Percentiles rank a stretch among this genome's conserved stretches.
Conservation (phyloP, 768 basidiomycete species). For the Leccinum rimulosum region DNA sequence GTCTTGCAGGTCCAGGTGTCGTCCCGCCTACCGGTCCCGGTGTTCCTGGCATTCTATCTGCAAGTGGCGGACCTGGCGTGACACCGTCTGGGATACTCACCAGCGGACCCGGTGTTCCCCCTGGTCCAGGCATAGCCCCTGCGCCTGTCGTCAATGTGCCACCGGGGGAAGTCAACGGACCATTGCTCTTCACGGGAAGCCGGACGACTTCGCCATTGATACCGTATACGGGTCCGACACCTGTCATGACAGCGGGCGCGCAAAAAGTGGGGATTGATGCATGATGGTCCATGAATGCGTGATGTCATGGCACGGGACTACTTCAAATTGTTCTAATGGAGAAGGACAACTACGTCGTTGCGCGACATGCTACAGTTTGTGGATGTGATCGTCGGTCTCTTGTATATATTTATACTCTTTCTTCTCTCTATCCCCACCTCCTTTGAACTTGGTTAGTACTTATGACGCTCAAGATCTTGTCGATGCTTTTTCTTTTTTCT, state of each 20-base stretch:
- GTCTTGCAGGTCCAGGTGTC: slow-evolving; percentile 26
- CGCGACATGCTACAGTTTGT: background rate
- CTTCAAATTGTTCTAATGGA: too few species aligned
- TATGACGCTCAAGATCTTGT: background rate
- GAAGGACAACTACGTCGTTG: background rate
- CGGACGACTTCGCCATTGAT: slow-evolving; percentile 28
- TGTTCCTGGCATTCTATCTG: background rate
- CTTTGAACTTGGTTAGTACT: background rate
- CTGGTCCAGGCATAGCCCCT: slow-evolving; percentile 28
- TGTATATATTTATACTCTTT: background rate
- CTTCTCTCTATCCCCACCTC: background rate
- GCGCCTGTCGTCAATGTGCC: slow-evolving; percentile 11
- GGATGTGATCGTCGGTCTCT: background rate
- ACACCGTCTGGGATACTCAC: slow-evolving; percentile 26
- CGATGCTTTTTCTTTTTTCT: background rate
- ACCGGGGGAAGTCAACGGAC: slow-evolving; percentile 9
- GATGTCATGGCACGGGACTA: background rate
- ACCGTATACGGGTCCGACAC: slow-evolving; percentile 12
- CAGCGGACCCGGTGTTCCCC: slow-evolving; percentile 29
- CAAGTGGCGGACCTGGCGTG: background rate
- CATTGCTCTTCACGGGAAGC: slow-evolving; percentile 11
- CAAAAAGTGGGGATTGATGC: background rate
- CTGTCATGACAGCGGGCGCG: background rate
- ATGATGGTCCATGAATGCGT: background rate
- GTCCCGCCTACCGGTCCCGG: background rate